Conservation (phyloP, 1,284 basidiomycete species). For the Ustanciosporium gigantosporum region DNA sequence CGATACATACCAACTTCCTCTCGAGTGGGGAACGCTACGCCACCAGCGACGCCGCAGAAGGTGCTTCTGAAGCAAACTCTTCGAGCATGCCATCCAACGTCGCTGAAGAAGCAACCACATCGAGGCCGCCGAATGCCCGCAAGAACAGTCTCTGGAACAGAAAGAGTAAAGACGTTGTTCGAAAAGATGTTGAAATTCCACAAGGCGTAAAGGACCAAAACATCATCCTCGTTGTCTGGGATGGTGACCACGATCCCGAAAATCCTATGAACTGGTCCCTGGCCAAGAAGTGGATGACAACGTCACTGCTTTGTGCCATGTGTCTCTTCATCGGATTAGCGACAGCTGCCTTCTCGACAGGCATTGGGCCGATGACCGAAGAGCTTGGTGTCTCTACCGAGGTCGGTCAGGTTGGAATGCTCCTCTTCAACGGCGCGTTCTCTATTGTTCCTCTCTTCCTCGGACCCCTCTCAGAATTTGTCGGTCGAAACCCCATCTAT, state of each 20-base stretch:
- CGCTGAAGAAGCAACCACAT: neutral
- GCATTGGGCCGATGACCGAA: conserved; percentile 48
- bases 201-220: conserved; percentile 32
- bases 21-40: conserved; percentile 36
- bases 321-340: conserved; percentile 56
- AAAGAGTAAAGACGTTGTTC: conserved; percentile 27
- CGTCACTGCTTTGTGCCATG: conserved; percentile 54
- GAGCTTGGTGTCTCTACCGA: conserved; percentile 55
- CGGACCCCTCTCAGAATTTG: conserved; percentile 59
- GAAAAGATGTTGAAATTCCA: conserved; percentile 19
- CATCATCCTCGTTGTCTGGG: conserved; percentile 49
- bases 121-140: conserved; percentile 15
- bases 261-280: conserved; percentile 53
- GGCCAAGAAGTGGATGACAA: conserved; percentile 43
- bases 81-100: neutral
- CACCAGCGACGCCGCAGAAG: conserved; percentile 34
- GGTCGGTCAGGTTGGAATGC: conserved; percentile 58
- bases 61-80: conserved; percentile 2
- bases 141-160: conserved; percentile 41
- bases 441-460: conserved; percentile 54
- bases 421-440: conserved; percentile 53
- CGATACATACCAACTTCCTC: conserved; percentile 49
- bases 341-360: conserved; percentile 58
- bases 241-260: conserved; percentile 44
- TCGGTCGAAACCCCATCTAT: conserved; percentile 59